Evolutionary conservation across 176 grass and related monocot species (phyloP), one percentile per base, ranked within the genome.

Genomic region (Avena insularis): DNA sequence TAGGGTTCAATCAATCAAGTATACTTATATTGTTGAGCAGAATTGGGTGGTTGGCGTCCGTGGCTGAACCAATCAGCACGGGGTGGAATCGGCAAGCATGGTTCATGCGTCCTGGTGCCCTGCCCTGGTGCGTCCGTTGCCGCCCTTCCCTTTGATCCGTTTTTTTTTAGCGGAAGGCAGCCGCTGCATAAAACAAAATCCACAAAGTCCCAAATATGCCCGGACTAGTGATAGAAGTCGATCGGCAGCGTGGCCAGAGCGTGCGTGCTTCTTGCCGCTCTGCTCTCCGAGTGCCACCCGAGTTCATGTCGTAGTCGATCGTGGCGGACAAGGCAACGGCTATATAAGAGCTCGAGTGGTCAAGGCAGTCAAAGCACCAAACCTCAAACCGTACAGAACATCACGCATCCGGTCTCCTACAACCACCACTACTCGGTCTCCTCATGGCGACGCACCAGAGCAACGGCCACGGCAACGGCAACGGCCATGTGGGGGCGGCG

Each of bases 241-340:
- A 8, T 19, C 66, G 3, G 17, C 9, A 7, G 70, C 70, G 19
- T 47, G n/a, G 43, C 7, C 20, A 70, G 31, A 71, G 64, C 80
- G 29, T 63, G 80, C 63, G 80, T 70, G 80, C 19, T 35, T 70
- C 64, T 50, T 82, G 80, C 80, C 8, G 15, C 80, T 9, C 77
- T 8, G 45, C 12, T 20, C 19, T 19, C 8, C 23, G 12, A 35
- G 9, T 14, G 38, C n/a, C 57, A 27, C 63, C 8, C 21, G 47
- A 16, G 73, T 77, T 76, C 47, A 31, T 54, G 48, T 72, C 9
- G 20, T 25, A 25, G 25, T 25, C 33, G 33, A 35, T 35, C 9
- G n/a, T 50, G 71, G 0, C 46, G 46, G 40, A 15, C 21, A 13
- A 50, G 17, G 47, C 73, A 19, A 9, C 48, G 14, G 29, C 47